These are phyloP conservation scores for Drechslerella coelobrocha DNA, from an alignment of 2,329 filamentous ascomycete species.

Conservation along the genomic window DNA sequence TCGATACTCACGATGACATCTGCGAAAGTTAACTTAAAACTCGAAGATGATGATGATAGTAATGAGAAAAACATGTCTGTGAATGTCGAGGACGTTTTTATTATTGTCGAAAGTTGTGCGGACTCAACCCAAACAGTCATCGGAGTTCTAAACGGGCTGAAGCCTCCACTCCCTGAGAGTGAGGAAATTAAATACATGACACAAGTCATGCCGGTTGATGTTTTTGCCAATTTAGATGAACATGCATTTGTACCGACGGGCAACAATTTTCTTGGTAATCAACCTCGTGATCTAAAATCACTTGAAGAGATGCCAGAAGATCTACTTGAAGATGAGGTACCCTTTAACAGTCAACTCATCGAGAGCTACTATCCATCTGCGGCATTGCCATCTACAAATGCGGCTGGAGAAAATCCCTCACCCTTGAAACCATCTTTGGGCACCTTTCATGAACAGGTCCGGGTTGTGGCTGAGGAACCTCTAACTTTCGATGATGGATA, in stretches of 20 bases:
- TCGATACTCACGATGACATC: conserved; percentile 86
- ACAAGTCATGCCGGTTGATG: conserved; percentile 82
- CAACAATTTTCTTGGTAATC: conserved; percentile 29
- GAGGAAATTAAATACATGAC: conserved; percentile 86
- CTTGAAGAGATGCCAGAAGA: conserved; percentile 58
- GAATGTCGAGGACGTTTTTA: conserved; percentile 81
- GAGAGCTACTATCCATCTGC: conserved; percentile 65
- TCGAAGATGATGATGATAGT: conserved; percentile 65
- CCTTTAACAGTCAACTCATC: conserved; percentile 62
- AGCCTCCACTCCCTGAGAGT: conserved; percentile 81
- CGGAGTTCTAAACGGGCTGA: conserved; percentile 76
- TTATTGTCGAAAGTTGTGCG: conserved; percentile 92
- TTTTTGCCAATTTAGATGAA: conserved; percentile 87
- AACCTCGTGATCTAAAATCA: conserved; percentile 62
- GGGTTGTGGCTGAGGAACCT: conserved; percentile 67
- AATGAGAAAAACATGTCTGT: conserved; percentile 75
- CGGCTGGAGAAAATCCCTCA: conserved; percentile 57
- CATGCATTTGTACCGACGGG: conserved; percentile 70
- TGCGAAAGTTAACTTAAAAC: conserved; percentile 71
- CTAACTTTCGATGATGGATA: conserved; percentile 72
- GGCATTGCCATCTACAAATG: conserved; percentile 53
- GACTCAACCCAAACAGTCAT: conserved; percentile 96
- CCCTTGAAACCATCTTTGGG: conserved; percentile 57
- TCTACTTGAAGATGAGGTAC: conserved; percentile 58
- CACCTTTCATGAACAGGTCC: conserved; percentile 64